A percentile compares a stretch with the other conserved stretches of the same genome.
phyloP scores from a whole-genome alignment of 1,284 basidiomycete genomes.

The Trametes hirsuta region DNA sequence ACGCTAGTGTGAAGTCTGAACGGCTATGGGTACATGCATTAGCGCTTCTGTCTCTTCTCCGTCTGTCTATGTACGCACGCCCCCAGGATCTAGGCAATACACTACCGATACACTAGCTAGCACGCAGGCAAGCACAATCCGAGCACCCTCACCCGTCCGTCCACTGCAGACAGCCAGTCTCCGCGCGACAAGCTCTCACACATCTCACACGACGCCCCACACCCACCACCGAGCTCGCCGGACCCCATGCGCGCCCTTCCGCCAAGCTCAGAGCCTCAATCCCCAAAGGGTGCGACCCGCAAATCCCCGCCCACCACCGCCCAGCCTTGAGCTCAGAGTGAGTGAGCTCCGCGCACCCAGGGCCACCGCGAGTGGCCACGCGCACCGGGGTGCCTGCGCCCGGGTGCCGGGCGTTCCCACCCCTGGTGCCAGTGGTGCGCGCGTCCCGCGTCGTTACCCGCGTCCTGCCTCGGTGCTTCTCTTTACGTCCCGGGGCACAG shows the following conservation, averaged over 20 bases:
- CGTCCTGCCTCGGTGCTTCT: background rate
- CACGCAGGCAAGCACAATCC: background rate
- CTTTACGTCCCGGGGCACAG: background rate
- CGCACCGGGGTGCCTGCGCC: background rate
- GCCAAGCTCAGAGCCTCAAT: background rate
- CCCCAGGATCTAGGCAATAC: background rate
- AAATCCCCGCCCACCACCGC: background rate
- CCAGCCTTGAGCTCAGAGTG: background rate
- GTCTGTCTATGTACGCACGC: background rate
- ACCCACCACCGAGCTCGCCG: slow-evolving; percentile 3
- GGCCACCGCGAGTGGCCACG: background rate
- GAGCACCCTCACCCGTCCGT: background rate
- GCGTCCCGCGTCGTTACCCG: background rate
- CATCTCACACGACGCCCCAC: background rate
- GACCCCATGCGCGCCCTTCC: background rate
- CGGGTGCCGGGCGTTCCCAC: slow-evolving; percentile 1
- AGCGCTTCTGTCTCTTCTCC: background rate
- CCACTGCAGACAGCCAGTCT: too few species aligned
- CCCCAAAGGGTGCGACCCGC: background rate
- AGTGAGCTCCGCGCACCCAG: background rate
- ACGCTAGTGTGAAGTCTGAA: too few species aligned
- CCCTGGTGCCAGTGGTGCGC: background rate
- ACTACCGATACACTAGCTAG: background rate
- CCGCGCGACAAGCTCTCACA: background rate
- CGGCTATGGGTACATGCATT: slow-evolving; percentile 6